Evolutionary conservation across 108 stramenopile species (phyloP).

Genomic region (Cyclostephanos tholiformis): DNA sequence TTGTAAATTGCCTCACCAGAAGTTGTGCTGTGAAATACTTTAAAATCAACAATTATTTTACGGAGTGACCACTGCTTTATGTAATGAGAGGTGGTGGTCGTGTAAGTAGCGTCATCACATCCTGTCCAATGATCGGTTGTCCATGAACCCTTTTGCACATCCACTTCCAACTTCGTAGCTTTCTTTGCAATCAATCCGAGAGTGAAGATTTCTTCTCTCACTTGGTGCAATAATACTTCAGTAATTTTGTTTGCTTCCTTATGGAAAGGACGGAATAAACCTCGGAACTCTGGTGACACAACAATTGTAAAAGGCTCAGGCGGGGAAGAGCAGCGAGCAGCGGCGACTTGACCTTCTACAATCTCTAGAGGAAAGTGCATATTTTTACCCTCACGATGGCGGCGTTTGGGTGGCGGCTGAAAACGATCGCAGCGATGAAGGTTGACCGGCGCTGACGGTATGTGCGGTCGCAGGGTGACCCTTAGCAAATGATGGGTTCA

Average conservation of each 20-base stretch:
- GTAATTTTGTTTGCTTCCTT: neutral
- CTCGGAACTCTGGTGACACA: no score
- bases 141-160: neutral
- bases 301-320: no score
- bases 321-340: no score
- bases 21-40: neutral
- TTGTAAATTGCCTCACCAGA: neutral
- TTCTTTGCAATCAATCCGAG: neutral
- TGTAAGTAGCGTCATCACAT: neutral
- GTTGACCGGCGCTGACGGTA: no score
- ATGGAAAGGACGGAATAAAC: no score
- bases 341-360: no score
- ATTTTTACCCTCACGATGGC: no score
- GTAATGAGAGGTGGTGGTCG: conserved; percentile 1
- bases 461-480: no score
- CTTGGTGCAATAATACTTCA: neutral
- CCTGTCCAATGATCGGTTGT: conserved; percentile 3
- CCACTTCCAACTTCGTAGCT: neutral
- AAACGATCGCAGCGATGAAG: no score
- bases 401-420: no score
- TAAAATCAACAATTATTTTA: neutral
- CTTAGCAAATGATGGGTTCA: no score
- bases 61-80: neutral
- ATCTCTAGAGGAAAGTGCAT: no score
- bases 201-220: neutral